A percentile compares a stretch with the other conserved stretches of the same genome.
Conservation (phyloP, 177 flowering plant species). For the Telopea speciosissima region DNA sequence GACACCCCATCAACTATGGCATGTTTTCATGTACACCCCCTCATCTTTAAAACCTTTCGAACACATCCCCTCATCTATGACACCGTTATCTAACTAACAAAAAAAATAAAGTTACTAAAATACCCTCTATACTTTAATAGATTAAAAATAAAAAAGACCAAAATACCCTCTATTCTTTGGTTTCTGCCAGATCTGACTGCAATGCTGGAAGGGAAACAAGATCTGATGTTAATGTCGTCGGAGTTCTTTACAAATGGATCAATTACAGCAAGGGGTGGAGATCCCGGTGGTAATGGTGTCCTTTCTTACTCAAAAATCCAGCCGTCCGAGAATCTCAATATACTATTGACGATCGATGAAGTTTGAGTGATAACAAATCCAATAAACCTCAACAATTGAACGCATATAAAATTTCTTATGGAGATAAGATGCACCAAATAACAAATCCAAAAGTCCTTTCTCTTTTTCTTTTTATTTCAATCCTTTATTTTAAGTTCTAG, state of each 20-base stretch:
- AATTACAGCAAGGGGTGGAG: constrained; percentile 97
- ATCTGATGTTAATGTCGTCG: constrained; percentile 59
- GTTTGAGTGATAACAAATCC: constrained; percentile 26
- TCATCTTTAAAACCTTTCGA: too few species aligned
- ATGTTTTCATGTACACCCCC: too few species aligned
- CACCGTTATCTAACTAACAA: too few species aligned
- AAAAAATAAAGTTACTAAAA: too few species aligned
- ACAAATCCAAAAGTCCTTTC: neutral
- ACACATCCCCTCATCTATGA: too few species aligned
- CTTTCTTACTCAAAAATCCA: constrained; percentile 72
- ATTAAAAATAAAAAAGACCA: too few species aligned
- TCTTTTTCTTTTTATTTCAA: neutral
- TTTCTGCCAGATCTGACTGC: constrained; percentile 40
- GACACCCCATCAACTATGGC: too few species aligned
- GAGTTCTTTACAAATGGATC: constrained; percentile 84
- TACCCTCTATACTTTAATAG: too few species aligned
- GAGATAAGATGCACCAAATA: neutral
- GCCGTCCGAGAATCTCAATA: constrained; percentile 35
- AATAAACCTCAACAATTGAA: neutral
- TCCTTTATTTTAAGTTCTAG: neutral
- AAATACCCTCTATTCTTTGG: too few species aligned
- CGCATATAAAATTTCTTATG: neutral
- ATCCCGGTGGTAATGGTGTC: constrained; percentile 89
- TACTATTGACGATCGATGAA: constrained; percentile 27
- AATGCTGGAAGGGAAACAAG: constrained; percentile 29